Conservation (phyloP, 2,329 filamentous ascomycete genomes). For the Colletotrichum orchidophilum region DNA sequence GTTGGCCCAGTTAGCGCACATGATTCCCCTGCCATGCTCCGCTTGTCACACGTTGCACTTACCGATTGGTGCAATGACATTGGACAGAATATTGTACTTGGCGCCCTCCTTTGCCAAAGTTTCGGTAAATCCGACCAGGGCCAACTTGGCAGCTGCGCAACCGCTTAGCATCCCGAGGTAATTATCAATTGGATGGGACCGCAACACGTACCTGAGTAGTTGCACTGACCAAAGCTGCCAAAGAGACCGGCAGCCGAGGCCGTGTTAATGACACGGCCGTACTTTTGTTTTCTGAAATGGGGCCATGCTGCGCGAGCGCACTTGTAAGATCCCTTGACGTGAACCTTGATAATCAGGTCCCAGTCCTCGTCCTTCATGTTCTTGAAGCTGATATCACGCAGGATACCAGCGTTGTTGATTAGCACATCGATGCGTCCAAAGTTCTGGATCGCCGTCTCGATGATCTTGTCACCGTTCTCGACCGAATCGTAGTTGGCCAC, state of each 20-base stretch:
- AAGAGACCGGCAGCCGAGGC: constrained; percentile 95
- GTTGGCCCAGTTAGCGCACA: constrained; percentile 10
- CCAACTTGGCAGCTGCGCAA: constrained; percentile 82
- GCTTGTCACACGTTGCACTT: constrained; percentile 37
- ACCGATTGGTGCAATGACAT: constrained; percentile 90
- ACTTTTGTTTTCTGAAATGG: constrained; percentile 98
- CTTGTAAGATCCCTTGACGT: constrained; percentile 95
- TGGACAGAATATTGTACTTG: constrained; percentile 97
- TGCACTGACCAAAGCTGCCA: constrained; percentile 93
- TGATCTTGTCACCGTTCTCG: constrained; percentile 92
- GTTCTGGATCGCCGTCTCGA: constrained; percentile 83
- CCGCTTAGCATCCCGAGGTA: constrained; percentile 4
- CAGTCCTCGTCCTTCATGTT: constrained; percentile 98
- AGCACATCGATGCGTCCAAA: constrained; percentile 93
- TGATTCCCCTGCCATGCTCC: neutral
- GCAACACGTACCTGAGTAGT: constrained; percentile 77
- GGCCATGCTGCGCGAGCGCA: constrained; percentile 95
- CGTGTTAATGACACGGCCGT: constrained; percentile 95
- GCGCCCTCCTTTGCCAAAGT: constrained; percentile 95
- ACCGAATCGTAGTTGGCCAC: constrained; percentile 98
- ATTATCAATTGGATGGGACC: neutral
- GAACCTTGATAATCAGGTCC: constrained; percentile 93
- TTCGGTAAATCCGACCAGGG: constrained; percentile 96
- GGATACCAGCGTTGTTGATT: constrained; percentile 97
- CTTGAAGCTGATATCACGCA: constrained; percentile 96